Base-by-base conservation (phyloP, 225 moss, liverwort and hornwort species). In the Pseudoscleropodium purum region DNA sequence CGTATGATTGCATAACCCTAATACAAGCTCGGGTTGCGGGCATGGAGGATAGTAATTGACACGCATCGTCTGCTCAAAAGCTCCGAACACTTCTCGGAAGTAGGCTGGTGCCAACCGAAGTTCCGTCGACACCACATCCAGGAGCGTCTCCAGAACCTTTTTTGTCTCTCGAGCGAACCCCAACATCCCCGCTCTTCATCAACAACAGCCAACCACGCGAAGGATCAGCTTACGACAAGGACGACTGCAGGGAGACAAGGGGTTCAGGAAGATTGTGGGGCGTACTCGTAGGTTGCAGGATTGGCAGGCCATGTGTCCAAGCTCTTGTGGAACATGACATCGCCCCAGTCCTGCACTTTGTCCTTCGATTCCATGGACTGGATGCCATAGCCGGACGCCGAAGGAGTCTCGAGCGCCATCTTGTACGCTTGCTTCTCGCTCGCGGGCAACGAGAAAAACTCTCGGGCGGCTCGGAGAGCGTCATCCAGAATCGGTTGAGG, bases 341-440 rank as follows among this genome's bases (percentile, higher is more conserved):
- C 94, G 45, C 92, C 91, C 94, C 95, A 95, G 88, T 93, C 93
- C 60, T 89, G 83, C 51, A 86, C 93, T 84, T 83, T 45, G 85
- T 91, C 84, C 75, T 88, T 65, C 27, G 90, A 66, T 52, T 88
- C 89, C 79, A 47, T 86, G 52, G 87, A 88, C 63, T 89, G 91
- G 56, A 70, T 88, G 81, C 89, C 91, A 86, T 93, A 91, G 69
- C 91, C 92, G 18, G 91, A 92, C 12, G 77, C 87, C 67, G 82
- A 27, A 13, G 87, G 82, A 27, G 67, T 65, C 63, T 39, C 79
- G 21, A 72, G 54, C 31, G 81, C 88, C 79, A 74, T 89, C 64
- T 88, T 77, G 79, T 84, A 91, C 39, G 79, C 81, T 81, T 91
- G 90, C 91, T 92, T 95, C 88, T 91, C 93, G 69, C 85, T 87